These are phyloP conservation scores for Alternaria triticimaculans DNA, from an alignment of 2,329 filamentous ascomycete species.

Conservation along the genomic window DNA sequence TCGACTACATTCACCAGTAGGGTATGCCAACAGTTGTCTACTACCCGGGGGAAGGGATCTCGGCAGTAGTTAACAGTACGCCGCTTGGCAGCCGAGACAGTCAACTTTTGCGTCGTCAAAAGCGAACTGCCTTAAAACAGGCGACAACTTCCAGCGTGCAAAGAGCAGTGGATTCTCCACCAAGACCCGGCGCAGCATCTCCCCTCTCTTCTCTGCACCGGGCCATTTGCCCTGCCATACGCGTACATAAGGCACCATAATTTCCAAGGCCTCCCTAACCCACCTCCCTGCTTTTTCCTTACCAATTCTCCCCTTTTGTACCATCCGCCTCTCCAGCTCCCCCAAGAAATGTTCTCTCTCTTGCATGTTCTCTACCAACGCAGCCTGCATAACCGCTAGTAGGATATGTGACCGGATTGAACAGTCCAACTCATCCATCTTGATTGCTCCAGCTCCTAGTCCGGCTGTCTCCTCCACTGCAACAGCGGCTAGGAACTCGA, in stretches of 20 bases:
- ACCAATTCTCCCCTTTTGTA: neutral
- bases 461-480: conserved; percentile 1
- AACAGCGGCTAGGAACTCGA: conserved; percentile 6
- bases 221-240: neutral
- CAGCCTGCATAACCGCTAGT: conserved; percentile 2
- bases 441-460: neutral
- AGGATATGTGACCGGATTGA: conserved; percentile 4
- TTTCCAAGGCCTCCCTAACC: neutral
- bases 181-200: neutral
- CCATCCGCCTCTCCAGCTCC: neutral
- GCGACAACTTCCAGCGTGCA: conserved; percentile 5
- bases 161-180: neutral
- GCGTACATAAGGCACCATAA: neutral
- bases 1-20: neutral
- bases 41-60: neutral
- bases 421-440: conserved; percentile 1
- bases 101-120: conserved; percentile 6
- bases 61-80: neutral
- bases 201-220: neutral
- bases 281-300: neutral
- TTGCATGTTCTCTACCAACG: conserved; percentile 1
- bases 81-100: conserved; percentile 3
- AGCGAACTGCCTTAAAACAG: conserved; percentile 4
- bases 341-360: neutral
- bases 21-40: neutral